Base-by-base conservation (phyloP, 495 filamentous ascomycete genomes). In the Durotheca rogersii region DNA sequence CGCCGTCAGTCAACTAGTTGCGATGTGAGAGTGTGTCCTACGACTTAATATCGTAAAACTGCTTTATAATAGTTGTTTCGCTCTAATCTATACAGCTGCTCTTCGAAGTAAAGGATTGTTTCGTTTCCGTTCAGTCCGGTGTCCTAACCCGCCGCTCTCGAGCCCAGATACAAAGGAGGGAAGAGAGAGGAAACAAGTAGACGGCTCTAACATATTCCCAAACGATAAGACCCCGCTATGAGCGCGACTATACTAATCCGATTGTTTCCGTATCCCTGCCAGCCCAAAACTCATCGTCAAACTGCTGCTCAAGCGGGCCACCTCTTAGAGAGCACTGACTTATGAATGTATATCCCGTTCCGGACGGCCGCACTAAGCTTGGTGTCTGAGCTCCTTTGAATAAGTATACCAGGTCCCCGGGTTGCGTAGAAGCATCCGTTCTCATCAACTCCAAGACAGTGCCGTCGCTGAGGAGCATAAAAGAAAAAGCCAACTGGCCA, bases 281-380 rank as follows among this genome's bases (percentile, higher is more conserved):
- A 34, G 31, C 18, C 56, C 51, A 60, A 14, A 55, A 51, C 1
- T 43, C 25, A 4, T 51, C 56, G 2, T 51, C 35, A 21, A 43
- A 47, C 14, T 23, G 21, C 27, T 18, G 20, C 18, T 39, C 21
- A 16, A 60, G 25, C 3, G 40, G 41, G 1, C 51, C 56, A 14
- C 29, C n/a, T 17, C 7, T 7, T 4, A 31, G 20, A 0, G 15
- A 5, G 29, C 41, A 60, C 1, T 23, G 31, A 21, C 51, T 11
- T 11, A 60, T 3, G 21, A 50, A 55, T 0, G 1, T 54, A 15
- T 51, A 60, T 7, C 20, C 20, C 3, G 47, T 35, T 4, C 41
- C 41, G 1, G 25, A 54, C 12, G 45, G 1, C n/a, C 56, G 34
- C 12, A 60, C 4, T 15, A 60, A 10, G 32, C 46, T 42, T 16